These are phyloP conservation scores for Passiflora organensis DNA, from an alignment of 345 rosid genomes.

Conservation along the genomic window DNA sequence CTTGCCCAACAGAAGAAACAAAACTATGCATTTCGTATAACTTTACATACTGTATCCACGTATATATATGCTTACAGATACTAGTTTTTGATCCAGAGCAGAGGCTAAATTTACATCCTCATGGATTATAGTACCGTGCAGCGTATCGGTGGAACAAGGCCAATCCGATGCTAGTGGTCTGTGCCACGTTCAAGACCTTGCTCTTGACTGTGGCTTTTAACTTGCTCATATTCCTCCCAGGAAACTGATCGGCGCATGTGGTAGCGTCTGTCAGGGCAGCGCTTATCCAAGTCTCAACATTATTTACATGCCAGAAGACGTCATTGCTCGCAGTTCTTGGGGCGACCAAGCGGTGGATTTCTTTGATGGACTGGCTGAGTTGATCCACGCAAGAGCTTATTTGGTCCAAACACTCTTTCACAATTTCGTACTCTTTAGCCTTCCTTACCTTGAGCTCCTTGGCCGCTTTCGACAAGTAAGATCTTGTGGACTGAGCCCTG, in stretches of 20 bases:
- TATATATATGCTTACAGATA: background rate
- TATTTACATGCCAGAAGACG: constrained; percentile 47
- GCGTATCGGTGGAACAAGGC: constrained; percentile 65
- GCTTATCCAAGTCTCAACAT: constrained; percentile 69
- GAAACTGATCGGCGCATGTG: constrained; percentile 49
- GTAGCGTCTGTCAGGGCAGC: constrained; percentile 67
- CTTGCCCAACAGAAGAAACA: background rate
- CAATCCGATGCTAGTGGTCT: constrained; percentile 73
- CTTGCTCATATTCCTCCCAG: constrained; percentile 54
- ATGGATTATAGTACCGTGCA: constrained; percentile 35
- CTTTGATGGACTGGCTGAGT: constrained; percentile 51
- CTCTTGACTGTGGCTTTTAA: constrained; percentile 65
- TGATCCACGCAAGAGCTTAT: constrained; percentile 49
- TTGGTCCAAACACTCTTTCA: constrained; percentile 61
- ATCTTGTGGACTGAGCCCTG: constrained; percentile 43
- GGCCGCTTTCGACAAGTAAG: constrained; percentile 45
- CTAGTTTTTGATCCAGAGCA: background rate
- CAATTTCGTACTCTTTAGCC: constrained; percentile 37
- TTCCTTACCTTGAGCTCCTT: constrained; percentile 31
- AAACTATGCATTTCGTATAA: background rate
- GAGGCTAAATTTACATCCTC: background rate
- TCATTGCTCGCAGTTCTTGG: constrained; percentile 15
- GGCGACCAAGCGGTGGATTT: constrained; percentile 38
- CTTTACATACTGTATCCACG: background rate
- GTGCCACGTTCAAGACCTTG: constrained; percentile 70